phyloP scores from a whole-genome alignment of 768 basidiomycete genomes.

The Leccinum rimulosum region DNA sequence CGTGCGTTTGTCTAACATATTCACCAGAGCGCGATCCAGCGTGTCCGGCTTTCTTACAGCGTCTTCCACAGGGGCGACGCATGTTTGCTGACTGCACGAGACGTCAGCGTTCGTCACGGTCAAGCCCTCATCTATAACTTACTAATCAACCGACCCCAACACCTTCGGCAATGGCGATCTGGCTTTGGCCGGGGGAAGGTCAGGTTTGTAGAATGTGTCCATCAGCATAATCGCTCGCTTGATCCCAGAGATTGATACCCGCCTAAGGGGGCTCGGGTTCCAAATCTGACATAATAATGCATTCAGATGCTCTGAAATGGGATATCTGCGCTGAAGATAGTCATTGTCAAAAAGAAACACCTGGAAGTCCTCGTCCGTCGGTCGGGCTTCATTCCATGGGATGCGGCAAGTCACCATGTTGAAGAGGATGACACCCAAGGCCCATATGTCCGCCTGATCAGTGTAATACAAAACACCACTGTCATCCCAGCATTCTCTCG shows the following conservation, averaged over 20 bases:
- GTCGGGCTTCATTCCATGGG: slow-evolving; percentile 17
- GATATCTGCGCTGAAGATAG: not conserved
- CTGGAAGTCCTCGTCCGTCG: slow-evolving; percentile 1
- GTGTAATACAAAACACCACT: slow-evolving; percentile 23
- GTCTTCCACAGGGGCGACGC: slow-evolving; percentile 2
- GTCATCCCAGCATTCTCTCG: slow-evolving; percentile 55
- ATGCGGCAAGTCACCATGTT: slow-evolving; percentile 67
- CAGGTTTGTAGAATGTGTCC: slow-evolving; percentile 15
- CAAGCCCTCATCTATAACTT: not conserved
- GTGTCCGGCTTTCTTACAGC: not conserved
- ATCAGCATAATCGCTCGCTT: slow-evolving; percentile 12
- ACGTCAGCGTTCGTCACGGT: not conserved
- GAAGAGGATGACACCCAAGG: slow-evolving; percentile 76
- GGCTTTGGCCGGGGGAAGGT: not conserved
- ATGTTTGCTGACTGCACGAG: slow-evolving; percentile 11
- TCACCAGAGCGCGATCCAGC: too few species aligned
- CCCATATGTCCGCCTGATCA: slow-evolving; percentile 56
- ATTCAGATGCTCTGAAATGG: slow-evolving; percentile 12
- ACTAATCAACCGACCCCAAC: slow-evolving; percentile 13
- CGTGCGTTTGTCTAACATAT: too few species aligned
- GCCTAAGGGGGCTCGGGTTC: slow-evolving; percentile 11
- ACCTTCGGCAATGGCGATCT: not conserved
- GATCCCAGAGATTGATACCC: slow-evolving; percentile 20
- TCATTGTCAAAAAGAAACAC: slow-evolving; percentile 1
- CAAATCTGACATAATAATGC: slow-evolving; percentile 14